Conservation (phyloP, 2,329 filamentous ascomycete genomes). For the Tolypocladium cylindrosporum region DNA sequence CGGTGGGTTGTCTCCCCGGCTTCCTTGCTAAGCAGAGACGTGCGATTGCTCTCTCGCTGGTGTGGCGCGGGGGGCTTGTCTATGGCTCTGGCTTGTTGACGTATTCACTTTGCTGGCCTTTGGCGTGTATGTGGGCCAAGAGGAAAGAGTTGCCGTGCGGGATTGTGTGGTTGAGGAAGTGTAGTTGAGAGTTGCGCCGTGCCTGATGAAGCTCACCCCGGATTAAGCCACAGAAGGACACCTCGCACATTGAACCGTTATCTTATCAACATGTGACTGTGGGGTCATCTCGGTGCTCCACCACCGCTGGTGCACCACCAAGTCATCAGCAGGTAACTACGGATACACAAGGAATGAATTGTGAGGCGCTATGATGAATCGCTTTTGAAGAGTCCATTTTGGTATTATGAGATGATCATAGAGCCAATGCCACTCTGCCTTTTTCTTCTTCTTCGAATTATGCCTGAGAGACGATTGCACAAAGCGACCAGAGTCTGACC, state of each 20-base stretch:
- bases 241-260: constrained; percentile 18
- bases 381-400: neutral
- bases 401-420: neutral
- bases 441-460: neutral
- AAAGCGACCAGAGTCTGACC: neutral
- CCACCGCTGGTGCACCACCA: neutral
- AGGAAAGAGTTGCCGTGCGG: neutral
- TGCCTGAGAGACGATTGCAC: neutral
- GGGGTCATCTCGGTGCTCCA: constrained; percentile 1
- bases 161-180: neutral
- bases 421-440: neutral
- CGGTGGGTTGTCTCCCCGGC: neutral
- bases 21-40: neutral
- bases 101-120: neutral
- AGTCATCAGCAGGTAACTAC: neutral
- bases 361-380: neutral
- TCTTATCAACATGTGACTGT: constrained; percentile 28
- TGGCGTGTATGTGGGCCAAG: neutral
- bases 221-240: constrained; percentile 15
- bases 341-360: neutral
- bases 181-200: neutral
- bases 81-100: neutral
- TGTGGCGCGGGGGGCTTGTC: neutral
- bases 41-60: neutral
- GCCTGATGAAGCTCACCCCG: neutral